Base-by-base conservation (phyloP, 495 filamentous ascomycete species). In the Penicillium odoratum region DNA sequence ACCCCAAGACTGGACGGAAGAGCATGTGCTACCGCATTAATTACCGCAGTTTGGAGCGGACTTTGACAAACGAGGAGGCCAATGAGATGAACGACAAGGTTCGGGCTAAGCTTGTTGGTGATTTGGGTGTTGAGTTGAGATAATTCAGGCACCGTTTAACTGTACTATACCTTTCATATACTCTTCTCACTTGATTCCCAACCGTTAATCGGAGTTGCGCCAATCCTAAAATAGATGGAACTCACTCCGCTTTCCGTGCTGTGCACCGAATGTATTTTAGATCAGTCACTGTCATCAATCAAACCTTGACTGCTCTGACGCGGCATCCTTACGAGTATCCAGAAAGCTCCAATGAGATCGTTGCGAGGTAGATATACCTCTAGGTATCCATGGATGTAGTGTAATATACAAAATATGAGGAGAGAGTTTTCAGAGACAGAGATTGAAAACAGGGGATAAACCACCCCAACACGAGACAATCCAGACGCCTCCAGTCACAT, bases 21-120 rank as follows among this genome's bases (percentile, higher is more conserved):
- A 96, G 91, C 69, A 70, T 93, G 75, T 96, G 91, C 76, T 98
- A 97, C 67, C 77, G 94, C 61, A 88, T 97, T 64, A 93, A 91
- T 68, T 98, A 98, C 66, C 80, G 93, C 43, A 93, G 90, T 68
- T 71, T 97, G 62, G 93, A 97, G 73, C 81, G 85, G 61, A 98
- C 95, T 7, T 74, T 98, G 73, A 94, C 83, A 28, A 93, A 91
- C 53, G 76, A 78, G 50, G 89, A 95, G 76, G 78, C 82, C 5
- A 96, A 96, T 69, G 74, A 76, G 26, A 70, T 96, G 63, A 93
- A 98, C 72, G 78, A 85, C 13, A 64, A 74, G 65, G 84, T 98
- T 38, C 72, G 75, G 18, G 63, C 74, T 52, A 78, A 76, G 51
- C 67, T 98, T 53, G 85, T 88, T 30, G 73, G 81, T 54, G 83